Percentiles rank a stretch among this genome's conserved stretches.
Evolutionary conservation across 2,329 filamentous ascomycete species (phyloP).

Genomic region (Chaetomium globosum): DNA sequence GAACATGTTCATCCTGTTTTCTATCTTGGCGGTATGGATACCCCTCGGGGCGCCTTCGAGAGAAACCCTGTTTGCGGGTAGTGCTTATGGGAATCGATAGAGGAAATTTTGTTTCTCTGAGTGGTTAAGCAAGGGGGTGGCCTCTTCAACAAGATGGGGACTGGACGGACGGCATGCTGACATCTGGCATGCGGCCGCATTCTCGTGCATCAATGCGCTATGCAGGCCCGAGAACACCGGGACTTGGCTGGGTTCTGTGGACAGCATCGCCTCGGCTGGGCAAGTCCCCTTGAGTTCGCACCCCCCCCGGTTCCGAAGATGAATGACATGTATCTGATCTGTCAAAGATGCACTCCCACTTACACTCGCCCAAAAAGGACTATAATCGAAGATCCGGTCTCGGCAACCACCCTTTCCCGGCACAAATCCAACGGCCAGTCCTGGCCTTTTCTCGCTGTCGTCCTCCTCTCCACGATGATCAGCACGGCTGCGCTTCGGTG

Average conservation of each 20-base stretch:
- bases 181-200: conserved; percentile 25
- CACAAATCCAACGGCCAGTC: conserved; percentile 30
- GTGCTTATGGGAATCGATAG: conserved; percentile 40
- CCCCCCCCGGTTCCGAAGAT: neutral
- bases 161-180: neutral
- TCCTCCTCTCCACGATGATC: conserved; percentile 35
- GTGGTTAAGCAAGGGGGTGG: conserved; percentile 30
- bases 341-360: neutral
- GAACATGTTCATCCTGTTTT: conserved; percentile 36
- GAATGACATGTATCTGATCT: neutral
- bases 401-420: conserved; percentile 33
- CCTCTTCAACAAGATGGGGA: neutral
- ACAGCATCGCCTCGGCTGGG: conserved; percentile 39
- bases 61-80: conserved; percentile 35
- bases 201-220: conserved; percentile 38
- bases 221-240: conserved; percentile 36
- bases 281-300: conserved; percentile 22
- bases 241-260: conserved; percentile 40
- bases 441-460: conserved; percentile 35
- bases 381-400: conserved; percentile 35
- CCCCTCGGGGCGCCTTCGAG: conserved; percentile 36
- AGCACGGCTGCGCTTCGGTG: conserved; percentile 35
- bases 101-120: conserved; percentile 39
- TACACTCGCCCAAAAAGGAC: conserved; percentile 21
- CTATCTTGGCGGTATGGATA: conserved; percentile 37